A percentile compares a stretch with the other conserved stretches of the same genome.
phyloP scores from a whole-genome alignment of 2,329 filamentous ascomycete species.

The Aschersonia sp. region DNA sequence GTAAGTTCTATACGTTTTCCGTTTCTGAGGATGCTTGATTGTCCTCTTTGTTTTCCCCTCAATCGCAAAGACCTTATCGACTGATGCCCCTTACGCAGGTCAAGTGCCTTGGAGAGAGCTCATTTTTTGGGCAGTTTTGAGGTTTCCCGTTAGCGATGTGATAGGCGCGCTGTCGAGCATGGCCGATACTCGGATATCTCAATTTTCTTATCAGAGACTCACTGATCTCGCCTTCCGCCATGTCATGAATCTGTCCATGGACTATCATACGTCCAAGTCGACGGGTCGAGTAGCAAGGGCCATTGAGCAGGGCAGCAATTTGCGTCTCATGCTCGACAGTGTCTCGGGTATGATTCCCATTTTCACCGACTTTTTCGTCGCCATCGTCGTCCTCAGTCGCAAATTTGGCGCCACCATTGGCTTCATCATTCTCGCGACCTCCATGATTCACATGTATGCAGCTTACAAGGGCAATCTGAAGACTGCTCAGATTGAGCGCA shows the following conservation, averaged over 20 bases:
- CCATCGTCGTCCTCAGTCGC: constrained; percentile 43
- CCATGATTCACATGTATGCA: constrained; percentile 7
- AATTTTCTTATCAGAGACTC: constrained; percentile 31
- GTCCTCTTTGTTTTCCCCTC: no score
- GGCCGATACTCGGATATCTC: constrained; percentile 10
- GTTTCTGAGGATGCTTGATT: no score
- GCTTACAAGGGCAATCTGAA: constrained; percentile 6
- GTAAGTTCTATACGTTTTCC: constrained; percentile 4
- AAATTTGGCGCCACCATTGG: constrained; percentile 26
- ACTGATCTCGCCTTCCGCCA: constrained; percentile 44
- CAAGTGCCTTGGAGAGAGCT: constrained; percentile 5
- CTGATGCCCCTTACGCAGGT: not conserved
- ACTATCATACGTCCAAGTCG: constrained; percentile 51
- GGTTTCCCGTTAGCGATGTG: constrained; percentile 5
- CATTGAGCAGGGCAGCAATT: constrained; percentile 43
- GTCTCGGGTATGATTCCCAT: constrained; percentile 14
- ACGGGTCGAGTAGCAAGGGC: constrained; percentile 47
- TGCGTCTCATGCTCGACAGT: constrained; percentile 42
- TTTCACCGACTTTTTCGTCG: constrained; percentile 20
- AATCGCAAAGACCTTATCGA: not conserved
- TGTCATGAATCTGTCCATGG: constrained; percentile 51
- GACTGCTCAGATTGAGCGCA: constrained; percentile 5
- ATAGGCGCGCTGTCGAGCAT: constrained; percentile 3
- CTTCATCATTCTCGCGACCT: constrained; percentile 9
- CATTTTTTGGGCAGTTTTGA: constrained; percentile 5